Base-by-base conservation (phyloP, 805 yeast species). In the Ogataea degrootiae region DNA sequence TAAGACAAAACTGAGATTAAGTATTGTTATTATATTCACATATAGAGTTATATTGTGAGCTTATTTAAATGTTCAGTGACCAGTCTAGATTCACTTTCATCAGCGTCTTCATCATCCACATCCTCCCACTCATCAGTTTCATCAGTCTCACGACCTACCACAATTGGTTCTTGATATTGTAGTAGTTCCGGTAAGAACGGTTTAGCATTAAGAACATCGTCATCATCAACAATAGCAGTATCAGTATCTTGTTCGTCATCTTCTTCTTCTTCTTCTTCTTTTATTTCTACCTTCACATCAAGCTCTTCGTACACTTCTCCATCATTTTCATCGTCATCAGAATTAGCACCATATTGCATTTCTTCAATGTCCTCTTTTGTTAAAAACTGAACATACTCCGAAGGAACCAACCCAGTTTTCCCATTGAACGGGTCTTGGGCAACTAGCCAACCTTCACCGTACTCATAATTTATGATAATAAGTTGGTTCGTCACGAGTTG, bases 381-480 rank as follows among this genome's bases (percentile, higher is more conserved):
- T 34, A 66, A 39, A 5, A 77, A 63, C 47, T 87, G 85, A 31
- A 94, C 97, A 59, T 91, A 94, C 58, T 87, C 97, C 59, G 91
- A 96, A 1, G 99, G 99, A 6, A 94, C 96, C 44, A 94, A 76
- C 2, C 99, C 99, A 12, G 95, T 87, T 52, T 83, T 85, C 1
- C 88, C 89, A 2, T 85, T 75, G 26, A 61, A 73, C 1, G 87
- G 84, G 59, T 89, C 90, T 56, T 80, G 82, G 0, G 97, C 98
- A 44, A 94, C 97, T 3, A 94, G 75, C 99, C 99, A 94, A 7
- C 99, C 99, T 64, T 92, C 97, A 23, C 98, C 98, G 64, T 92
- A 96, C 48, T 95, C 80, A 65, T 91, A 92, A 49, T 85, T 81
- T 31, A 94, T 85, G 79, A 90, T 84, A 2, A 94, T 80, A 14